Percentiles rank a stretch among this genome's conserved stretches.
Evolutionary conservation across 192 early-diverging fungal species (phyloP).

Genomic region (Gonapodya prolifera): DNA sequence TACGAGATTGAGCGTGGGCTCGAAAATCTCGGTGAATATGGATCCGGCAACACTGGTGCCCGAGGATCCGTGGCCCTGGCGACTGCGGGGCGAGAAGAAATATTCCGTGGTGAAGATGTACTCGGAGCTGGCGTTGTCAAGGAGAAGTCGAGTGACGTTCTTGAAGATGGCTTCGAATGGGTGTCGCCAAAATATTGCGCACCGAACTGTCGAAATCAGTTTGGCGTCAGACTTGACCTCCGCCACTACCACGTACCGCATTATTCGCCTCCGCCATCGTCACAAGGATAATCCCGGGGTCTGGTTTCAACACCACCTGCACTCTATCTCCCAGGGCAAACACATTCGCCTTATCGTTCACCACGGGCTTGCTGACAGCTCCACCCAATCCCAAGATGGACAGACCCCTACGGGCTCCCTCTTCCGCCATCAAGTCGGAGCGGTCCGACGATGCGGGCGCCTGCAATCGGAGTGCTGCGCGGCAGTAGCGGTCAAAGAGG

Average conservation of each 20-base stretch:
- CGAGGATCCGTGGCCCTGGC: too few species aligned
- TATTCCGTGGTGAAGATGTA: slow-evolving; percentile 87
- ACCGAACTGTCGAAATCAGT: too few species aligned
- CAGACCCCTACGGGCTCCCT: background rate
- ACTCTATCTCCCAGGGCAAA: slow-evolving; percentile 75
- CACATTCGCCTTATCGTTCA: slow-evolving; percentile 71
- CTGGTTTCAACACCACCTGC: slow-evolving; percentile 55
- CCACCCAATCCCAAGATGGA: background rate
- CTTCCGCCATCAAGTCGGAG: background rate
- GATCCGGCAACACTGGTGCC: slow-evolving; percentile 13
- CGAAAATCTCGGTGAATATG: slow-evolving; percentile 82
- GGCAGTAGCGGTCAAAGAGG: slow-evolving; percentile 82
- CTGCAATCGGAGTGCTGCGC: slow-evolving; percentile 56
- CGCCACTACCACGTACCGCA: slow-evolving; percentile 3
- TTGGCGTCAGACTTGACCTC: background rate
- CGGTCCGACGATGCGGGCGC: too few species aligned
- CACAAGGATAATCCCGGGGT: slow-evolving; percentile 67
- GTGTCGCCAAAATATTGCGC: slow-evolving; percentile 58
- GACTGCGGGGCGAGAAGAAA: slow-evolving; percentile 58
- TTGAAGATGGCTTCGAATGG: slow-evolving; percentile 86
- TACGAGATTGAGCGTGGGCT: slow-evolving; percentile 60
- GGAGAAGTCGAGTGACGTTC: slow-evolving; percentile 77
- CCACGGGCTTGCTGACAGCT: slow-evolving; percentile 43
- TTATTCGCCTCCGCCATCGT: slow-evolving; percentile 24
- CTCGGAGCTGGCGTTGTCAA: slow-evolving; percentile 91